Evolutionary conservation across 2,329 filamentous ascomycete genomes (phyloP).

Genomic region (Zymoseptoria brevis): DNA sequence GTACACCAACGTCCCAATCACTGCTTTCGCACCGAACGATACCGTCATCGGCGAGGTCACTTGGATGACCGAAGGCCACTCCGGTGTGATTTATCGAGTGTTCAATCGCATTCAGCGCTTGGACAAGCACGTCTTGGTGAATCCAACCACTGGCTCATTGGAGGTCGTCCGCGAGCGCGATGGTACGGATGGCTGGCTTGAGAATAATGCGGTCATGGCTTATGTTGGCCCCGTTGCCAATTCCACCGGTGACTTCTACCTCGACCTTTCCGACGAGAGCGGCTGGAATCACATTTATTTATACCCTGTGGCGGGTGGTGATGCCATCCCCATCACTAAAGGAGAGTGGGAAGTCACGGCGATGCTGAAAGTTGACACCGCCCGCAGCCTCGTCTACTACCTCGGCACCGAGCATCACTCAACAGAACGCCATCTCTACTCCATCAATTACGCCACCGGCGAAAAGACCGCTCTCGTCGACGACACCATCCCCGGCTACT

Average conservation of each 20-base stretch:
- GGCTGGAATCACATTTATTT: constrained; percentile 62
- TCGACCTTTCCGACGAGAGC: constrained; percentile 58
- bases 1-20: constrained; percentile 42
- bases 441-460: constrained; percentile 50
- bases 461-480: constrained; percentile 55
- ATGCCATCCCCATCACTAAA: constrained; percentile 39
- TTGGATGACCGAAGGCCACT: constrained; percentile 57
- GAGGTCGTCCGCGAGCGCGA: constrained; percentile 49
- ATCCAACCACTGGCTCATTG: constrained; percentile 42
- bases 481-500: constrained; percentile 50
- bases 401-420: constrained; percentile 57
- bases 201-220: constrained; percentile 49
- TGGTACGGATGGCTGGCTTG: constrained; percentile 54
- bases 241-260: constrained; percentile 43
- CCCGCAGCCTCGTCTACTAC: constrained; percentile 54
- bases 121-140: constrained; percentile 54
- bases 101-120: constrained; percentile 62
- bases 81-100: constrained; percentile 55
- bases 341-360: constrained; percentile 59
- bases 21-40: constrained; percentile 53
- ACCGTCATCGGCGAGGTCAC: constrained; percentile 60
- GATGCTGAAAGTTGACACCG: constrained; percentile 53
- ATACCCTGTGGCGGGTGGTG: constrained; percentile 46
- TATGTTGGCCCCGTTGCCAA: constrained; percentile 45
- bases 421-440: constrained; percentile 61